Percentiles rank a stretch among this genome's conserved stretches.
Conservation (phyloP, 2,329 filamentous ascomycete species). For the Colletotrichum liriopes region DNA sequence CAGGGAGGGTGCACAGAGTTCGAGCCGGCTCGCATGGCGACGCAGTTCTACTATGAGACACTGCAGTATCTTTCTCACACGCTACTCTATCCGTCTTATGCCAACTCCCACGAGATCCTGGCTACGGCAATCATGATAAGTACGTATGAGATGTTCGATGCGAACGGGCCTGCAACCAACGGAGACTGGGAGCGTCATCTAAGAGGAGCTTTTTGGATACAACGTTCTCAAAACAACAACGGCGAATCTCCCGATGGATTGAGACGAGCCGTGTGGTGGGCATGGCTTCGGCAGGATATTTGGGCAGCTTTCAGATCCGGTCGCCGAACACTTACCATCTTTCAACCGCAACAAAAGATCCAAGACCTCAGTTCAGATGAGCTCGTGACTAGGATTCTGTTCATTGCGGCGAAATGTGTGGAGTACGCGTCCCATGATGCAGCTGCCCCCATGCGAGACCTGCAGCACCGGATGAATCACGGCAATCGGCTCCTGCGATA, state of each 20-base stretch:
- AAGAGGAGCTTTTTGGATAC: constrained; percentile 76
- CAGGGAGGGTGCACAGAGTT: background rate
- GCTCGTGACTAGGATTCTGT: constrained; percentile 65
- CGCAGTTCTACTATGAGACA: constrained; percentile 74
- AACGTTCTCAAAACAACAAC: constrained; percentile 71
- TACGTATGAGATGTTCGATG: constrained; percentile 75
- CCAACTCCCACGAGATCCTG: constrained; percentile 70
- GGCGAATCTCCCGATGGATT: constrained; percentile 68
- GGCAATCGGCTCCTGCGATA: constrained; percentile 18
- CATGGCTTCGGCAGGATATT: constrained; percentile 74
- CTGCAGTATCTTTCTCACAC: constrained; percentile 72
- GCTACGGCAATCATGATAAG: constrained; percentile 72
- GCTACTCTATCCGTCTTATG: constrained; percentile 70
- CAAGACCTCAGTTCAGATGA: constrained; percentile 65
- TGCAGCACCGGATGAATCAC: constrained; percentile 54
- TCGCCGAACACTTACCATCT: constrained; percentile 70
- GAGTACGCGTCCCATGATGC: constrained; percentile 67
- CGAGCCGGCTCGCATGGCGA: constrained; percentile 50
- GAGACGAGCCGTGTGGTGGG: constrained; percentile 74
- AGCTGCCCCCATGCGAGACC: constrained; percentile 6
- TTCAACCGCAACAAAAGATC: constrained; percentile 65
- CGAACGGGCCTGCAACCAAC: constrained; percentile 51
- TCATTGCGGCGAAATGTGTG: constrained; percentile 67
- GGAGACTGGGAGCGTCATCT: constrained; percentile 72
- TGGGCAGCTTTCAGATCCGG: constrained; percentile 74